Percentiles rank a stretch among this genome's conserved stretches.
phyloP scores from a whole-genome alignment of 441 rosid genomes.

The Pelargonium cotyledonis region DNA sequence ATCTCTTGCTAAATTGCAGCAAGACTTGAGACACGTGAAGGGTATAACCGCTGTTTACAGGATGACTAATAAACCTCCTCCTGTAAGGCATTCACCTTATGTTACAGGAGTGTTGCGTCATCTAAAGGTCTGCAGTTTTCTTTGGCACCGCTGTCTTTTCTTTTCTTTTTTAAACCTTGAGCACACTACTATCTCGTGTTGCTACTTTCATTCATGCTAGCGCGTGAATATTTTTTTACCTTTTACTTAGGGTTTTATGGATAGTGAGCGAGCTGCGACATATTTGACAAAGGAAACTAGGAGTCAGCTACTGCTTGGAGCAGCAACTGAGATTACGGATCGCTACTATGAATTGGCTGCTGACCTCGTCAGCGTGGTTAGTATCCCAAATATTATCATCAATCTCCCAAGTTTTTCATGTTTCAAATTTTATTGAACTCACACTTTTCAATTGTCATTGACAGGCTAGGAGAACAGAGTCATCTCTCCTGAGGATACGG shows the following conservation, averaged over 20 bases:
- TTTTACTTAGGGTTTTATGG: constrained; percentile 51
- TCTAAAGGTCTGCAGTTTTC: constrained; percentile 44
- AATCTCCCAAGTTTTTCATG: not conserved
- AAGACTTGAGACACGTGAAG: constrained; percentile 84
- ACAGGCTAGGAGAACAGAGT: constrained; percentile 82
- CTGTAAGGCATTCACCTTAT: constrained; percentile 83
- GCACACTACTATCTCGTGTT: not conserved
- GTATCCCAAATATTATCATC: constrained; percentile 22
- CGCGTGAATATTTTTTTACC: not conserved
- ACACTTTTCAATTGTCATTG: constrained; percentile 13
- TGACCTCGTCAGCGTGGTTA: constrained; percentile 79
- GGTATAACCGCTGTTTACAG: constrained; percentile 86
- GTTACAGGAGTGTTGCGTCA: constrained; percentile 76
- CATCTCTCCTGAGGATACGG: constrained; percentile 81
- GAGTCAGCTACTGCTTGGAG: constrained; percentile 43
- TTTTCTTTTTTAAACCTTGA: no score
- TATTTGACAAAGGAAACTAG: constrained; percentile 57
- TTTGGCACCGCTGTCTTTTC: not conserved
- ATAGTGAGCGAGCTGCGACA: constrained; percentile 58
- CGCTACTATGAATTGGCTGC: constrained; percentile 73
- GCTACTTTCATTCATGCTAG: not conserved
- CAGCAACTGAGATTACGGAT: constrained; percentile 64
- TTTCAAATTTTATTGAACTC: constrained; percentile 11
- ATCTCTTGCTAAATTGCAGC: constrained; percentile 17
- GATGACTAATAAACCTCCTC: constrained; percentile 93